Conservation (phyloP, 805 yeast species). For the Lachancea sp. region DNA sequence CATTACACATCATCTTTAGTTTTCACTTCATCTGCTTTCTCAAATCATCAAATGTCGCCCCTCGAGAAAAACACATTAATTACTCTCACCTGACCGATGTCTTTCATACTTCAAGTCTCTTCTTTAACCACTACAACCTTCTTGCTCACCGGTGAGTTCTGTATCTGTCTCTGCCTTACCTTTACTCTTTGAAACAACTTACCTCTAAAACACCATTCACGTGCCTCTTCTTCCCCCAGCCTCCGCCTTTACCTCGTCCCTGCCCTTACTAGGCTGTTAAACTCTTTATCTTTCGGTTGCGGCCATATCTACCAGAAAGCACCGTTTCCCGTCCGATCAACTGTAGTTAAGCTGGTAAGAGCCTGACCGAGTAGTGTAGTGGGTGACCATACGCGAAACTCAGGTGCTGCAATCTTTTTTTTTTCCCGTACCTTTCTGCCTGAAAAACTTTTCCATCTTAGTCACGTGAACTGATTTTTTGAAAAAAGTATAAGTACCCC, state of each 20-base stretch:
- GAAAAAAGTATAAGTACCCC: slow-evolving; percentile 4
- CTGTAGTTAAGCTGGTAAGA: slow-evolving; percentile 53
- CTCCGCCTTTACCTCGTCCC: slow-evolving; percentile 32
- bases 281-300: slow-evolving; percentile 37
- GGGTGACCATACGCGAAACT: slow-evolving; percentile 55
- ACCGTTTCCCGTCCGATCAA: slow-evolving; percentile 59
- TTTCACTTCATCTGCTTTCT: not conserved
- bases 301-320: slow-evolving; percentile 56
- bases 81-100: not conserved
- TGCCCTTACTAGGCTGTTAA: not conserved
- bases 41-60: slow-evolving; percentile 1
- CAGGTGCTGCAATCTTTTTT: slow-evolving; percentile 46
- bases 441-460: not conserved
- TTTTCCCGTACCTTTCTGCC: slow-evolving; percentile 8
- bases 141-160: not conserved
- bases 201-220: not conserved
- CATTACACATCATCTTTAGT: not conserved
- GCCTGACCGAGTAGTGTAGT: slow-evolving; percentile 53
- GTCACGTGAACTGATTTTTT: not conserved
- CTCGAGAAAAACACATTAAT: slow-evolving; percentile 4
- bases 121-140: not conserved
- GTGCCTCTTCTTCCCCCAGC: not conserved
- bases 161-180: not conserved
- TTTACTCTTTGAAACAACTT: not conserved
- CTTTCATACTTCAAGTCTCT: not conserved